These are phyloP conservation scores for Lentinula boryana DNA, from an alignment of 768 basidiomycete genomes.

Conservation along the genomic window DNA sequence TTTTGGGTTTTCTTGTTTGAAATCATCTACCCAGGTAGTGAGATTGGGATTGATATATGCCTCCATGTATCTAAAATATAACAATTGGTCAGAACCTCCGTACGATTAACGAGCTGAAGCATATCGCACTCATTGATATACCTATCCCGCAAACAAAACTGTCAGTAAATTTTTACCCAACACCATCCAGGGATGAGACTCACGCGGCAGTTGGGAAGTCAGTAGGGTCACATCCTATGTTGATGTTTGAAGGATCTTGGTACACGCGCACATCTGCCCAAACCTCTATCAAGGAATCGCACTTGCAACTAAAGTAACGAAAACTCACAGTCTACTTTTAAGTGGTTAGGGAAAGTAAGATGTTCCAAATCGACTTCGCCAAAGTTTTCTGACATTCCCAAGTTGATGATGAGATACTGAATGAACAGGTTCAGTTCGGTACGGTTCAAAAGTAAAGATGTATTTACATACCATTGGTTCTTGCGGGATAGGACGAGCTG, in stretches of 20 bases:
- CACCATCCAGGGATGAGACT: neutral
- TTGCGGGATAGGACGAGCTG: constrained; percentile 61
- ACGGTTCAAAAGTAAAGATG: neutral
- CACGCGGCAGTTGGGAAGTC: constrained; percentile 61
- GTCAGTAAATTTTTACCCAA: neutral
- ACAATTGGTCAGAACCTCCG: neutral
- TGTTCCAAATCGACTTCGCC: constrained; percentile 62
- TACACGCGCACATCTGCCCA: constrained; percentile 53
- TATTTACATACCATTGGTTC: constrained; percentile 73
- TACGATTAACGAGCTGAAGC: neutral
- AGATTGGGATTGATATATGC: constrained; percentile 52
- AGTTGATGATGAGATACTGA: constrained; percentile 77
- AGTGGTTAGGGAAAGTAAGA: constrained; percentile 60
- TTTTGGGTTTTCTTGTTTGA: constrained; percentile 41
- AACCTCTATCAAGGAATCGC: neutral
- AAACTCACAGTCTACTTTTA: constrained; percentile 33
- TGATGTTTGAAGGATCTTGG: constrained; percentile 53
- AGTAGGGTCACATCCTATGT: constrained; percentile 69
- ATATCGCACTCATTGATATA: constrained; percentile 53
- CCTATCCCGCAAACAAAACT: neutral
- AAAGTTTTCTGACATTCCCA: constrained; percentile 82
- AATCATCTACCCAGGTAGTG: constrained; percentile 40
- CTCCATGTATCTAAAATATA: constrained; percentile 33
- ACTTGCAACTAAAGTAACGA: neutral
- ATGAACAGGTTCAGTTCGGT: neutral